Evolutionary conservation across 2,329 filamentous ascomycete genomes (phyloP), one percentile per base, ranked within the genome.

Genomic region (Colletotrichum brevisporum): DNA sequence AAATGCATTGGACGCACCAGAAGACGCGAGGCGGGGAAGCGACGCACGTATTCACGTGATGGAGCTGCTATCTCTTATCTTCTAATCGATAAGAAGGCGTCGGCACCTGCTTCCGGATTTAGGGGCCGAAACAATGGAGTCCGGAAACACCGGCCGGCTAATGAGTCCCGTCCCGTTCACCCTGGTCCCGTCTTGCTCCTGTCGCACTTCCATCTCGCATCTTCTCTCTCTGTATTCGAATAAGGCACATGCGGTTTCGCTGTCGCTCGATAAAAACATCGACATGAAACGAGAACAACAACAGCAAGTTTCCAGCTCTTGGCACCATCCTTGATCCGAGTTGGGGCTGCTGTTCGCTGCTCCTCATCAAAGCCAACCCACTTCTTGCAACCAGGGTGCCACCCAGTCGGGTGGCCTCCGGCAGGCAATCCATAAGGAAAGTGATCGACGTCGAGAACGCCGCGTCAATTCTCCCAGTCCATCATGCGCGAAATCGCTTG

Each of bases 381-480:
- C 3, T 2, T 41, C 36, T 13, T n/a, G 53, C 53, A n/a, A 24
- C 10, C 55, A 31, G 13, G 13, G 55, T 18, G 13, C 8, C 55
- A 16, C 41, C 12, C 18, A 48, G 45, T 55, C 63, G 50, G 56
- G 63, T 55, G 63, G 50, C 21, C 43, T 8, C 63, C 50, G 56
- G 63, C 41, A 10, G 45, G n/a, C 27, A 50, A 13, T 26, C n/a
- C 54, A 26, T 47, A 8, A 36, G 47, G 62, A 58, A 65, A 47
- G 24, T 31, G 41, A 65, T 65, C 62, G 45, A 59, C 62, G 62
- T 53, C n/a, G n/a, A n/a, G n/a, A n/a, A n/a, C n/a, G n/a, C n/a
- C 43, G 9, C 54, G 36, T 18, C n/a, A 10, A 16, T 26, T 1
- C 21, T 18, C 18, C 27, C 21, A 47, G 10, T 4, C 8, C 27